A percentile compares a stretch with the other conserved stretches of the same genome.
Evolutionary conservation across 2,329 filamentous ascomycete genomes (phyloP).

Genomic region (Aureobasidium sp.): DNA sequence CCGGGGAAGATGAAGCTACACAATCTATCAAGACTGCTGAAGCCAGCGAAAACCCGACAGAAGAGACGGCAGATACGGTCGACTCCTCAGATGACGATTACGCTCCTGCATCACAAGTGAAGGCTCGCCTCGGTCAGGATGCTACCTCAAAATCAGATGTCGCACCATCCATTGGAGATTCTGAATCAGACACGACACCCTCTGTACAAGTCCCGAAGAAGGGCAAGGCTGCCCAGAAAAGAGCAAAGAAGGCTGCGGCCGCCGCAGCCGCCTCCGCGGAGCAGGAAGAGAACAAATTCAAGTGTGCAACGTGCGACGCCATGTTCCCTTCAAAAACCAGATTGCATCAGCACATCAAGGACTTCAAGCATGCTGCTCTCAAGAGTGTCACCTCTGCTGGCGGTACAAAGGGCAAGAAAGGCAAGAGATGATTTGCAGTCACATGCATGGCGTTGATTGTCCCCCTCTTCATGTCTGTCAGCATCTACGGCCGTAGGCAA

Average conservation of each 20-base stretch:
- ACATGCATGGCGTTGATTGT: background rate
- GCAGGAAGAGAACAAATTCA: constrained; percentile 42
- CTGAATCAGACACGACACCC: constrained; percentile 19
- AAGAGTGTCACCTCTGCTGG: constrained; percentile 21
- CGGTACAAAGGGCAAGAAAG: constrained; percentile 26
- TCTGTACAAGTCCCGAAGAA: constrained; percentile 26
- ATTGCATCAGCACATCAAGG: constrained; percentile 66
- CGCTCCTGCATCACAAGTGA: constrained; percentile 35
- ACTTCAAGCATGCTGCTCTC: constrained; percentile 55
- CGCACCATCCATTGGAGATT: constrained; percentile 17
- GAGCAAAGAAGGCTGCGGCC: constrained; percentile 38
- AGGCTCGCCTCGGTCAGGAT: constrained; percentile 28
- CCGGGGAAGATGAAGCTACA: background rate
- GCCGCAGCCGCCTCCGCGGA: constrained; percentile 33
- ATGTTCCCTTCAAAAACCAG: constrained; percentile 67
- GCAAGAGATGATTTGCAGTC: constrained; percentile 21
- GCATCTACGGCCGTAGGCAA: background rate
- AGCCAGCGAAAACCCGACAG: background rate
- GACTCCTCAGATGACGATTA: constrained; percentile 34
- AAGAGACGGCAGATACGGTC: background rate
- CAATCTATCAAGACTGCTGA: background rate
- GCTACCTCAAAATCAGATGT: background rate
- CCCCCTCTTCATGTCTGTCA: constrained; percentile 17
- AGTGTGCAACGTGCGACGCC: constrained; percentile 72
- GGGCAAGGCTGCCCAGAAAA: constrained; percentile 43